Evolutionary conservation across 805 yeast genomes (phyloP).

Genomic region (Clavispora vitiphila): DNA sequence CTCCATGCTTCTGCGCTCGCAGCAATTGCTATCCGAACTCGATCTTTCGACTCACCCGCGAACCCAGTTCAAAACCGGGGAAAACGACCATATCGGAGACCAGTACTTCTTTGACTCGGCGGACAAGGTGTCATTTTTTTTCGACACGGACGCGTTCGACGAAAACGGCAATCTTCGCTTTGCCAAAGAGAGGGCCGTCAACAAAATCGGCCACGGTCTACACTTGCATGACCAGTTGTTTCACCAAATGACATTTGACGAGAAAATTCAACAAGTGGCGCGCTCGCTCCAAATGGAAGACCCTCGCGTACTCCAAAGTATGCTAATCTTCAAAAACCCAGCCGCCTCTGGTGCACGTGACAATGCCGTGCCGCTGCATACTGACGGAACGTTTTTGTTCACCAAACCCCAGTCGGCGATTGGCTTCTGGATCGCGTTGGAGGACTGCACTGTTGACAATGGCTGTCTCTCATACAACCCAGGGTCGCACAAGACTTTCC

Average conservation of each 20-base stretch:
- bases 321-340: slow-evolving; percentile 78
- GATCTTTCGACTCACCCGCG: slow-evolving; percentile 58
- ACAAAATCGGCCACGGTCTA: slow-evolving; percentile 76
- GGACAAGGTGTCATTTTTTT: slow-evolving; percentile 63
- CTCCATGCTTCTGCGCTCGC: slow-evolving; percentile 39
- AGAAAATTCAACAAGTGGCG: slow-evolving; percentile 48
- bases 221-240: slow-evolving; percentile 55
- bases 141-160: slow-evolving; percentile 68
- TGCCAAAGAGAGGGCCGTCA: slow-evolving; percentile 55
- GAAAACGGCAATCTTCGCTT: slow-evolving; percentile 44
- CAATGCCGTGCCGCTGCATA: slow-evolving; percentile 69
- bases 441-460: slow-evolving; percentile 61
- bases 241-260: slow-evolving; percentile 45
- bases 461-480: slow-evolving; percentile 70
- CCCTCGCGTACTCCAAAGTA: slow-evolving; percentile 71
- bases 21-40: slow-evolving; percentile 41
- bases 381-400: slow-evolving; percentile 67
- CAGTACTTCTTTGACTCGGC: slow-evolving; percentile 64
- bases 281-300: slow-evolving; percentile 49
- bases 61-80: slow-evolving; percentile 64
- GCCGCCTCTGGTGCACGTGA: slow-evolving; percentile 24
- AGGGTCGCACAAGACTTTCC: slow-evolving; percentile 59
- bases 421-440: slow-evolving; percentile 81
- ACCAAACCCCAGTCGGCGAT: slow-evolving; percentile 68
- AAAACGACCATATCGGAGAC: slow-evolving; percentile 64